A percentile compares a stretch with the other conserved stretches of the same genome.
phyloP scores from a whole-genome alignment of 2,329 filamentous ascomycete genomes.

The Cladophialophora bantiana region DNA sequence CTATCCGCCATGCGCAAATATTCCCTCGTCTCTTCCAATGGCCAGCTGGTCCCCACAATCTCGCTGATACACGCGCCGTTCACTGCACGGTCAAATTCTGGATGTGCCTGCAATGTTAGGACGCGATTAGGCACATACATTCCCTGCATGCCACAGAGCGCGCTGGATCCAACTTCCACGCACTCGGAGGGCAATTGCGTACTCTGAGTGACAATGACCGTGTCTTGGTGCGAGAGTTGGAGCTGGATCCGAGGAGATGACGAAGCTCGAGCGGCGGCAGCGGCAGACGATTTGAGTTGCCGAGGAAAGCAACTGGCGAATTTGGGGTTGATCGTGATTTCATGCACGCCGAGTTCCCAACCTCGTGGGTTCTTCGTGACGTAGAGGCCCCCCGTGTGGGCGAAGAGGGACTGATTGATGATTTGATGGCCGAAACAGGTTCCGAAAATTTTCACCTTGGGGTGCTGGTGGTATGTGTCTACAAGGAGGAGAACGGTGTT shows the following conservation, averaged over 20 bases:
- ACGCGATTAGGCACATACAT: constrained; percentile 11
- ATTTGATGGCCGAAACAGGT: constrained; percentile 14
- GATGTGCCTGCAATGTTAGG: constrained; percentile 5
- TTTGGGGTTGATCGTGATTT: constrained; percentile 1
- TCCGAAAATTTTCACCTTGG: constrained; percentile 5
- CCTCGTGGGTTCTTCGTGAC: constrained; percentile 10
- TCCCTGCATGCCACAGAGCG: constrained; percentile 11
- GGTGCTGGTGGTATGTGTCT: constrained; percentile 2
- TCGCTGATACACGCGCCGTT: constrained; percentile 1
- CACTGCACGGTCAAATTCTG: constrained; percentile 4
- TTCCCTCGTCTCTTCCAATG: not conserved
- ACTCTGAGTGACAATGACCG: constrained; percentile 1
- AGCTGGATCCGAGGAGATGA: constrained; percentile 1
- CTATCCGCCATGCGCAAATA: constrained; percentile 7
- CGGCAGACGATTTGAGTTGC: not conserved
- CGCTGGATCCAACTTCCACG: not conserved
- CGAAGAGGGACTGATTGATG: constrained; percentile 9
- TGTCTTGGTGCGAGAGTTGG: constrained; percentile 12
- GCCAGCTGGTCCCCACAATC: not conserved
- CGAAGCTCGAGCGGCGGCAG: not conserved
- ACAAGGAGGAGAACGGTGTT: not conserved
- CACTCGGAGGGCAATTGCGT: not conserved
- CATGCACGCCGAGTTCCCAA: constrained; percentile 8
- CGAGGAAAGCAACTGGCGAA: constrained; percentile 8
- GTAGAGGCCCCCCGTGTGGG: not conserved